Conservation (phyloP, 768 basidiomycete species). For the Trametes cinnabarina region DNA sequence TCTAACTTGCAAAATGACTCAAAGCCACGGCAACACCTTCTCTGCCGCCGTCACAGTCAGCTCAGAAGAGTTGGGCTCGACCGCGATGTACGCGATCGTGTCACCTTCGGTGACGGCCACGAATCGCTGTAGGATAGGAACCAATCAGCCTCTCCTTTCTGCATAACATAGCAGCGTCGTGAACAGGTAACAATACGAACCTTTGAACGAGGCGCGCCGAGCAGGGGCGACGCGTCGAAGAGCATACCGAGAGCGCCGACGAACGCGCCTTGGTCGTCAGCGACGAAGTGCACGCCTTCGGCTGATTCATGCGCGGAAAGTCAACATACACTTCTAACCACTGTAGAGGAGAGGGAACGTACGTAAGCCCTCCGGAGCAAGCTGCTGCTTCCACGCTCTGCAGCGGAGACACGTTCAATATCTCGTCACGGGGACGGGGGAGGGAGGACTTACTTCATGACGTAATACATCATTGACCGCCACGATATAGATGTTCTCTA, state of each 20-base stretch:
- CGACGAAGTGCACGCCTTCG: constrained; percentile 36
- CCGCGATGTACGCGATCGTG: constrained; percentile 57
- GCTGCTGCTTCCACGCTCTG: constrained; percentile 66
- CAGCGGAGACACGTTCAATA: neutral
- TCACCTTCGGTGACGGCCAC: constrained; percentile 68
- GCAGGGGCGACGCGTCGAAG: constrained; percentile 48
- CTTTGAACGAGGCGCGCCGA: constrained; percentile 68
- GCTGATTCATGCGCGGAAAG: constrained; percentile 17
- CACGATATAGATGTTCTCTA: constrained; percentile 68
- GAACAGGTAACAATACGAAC: constrained; percentile 22
- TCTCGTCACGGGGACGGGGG: too few species aligned
- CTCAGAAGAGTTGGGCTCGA: constrained; percentile 39
- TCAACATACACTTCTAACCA: constrained; percentile 29
- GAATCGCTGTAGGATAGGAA: constrained; percentile 46
- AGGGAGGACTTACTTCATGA: constrained; percentile 40
- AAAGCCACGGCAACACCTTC: constrained; percentile 36
- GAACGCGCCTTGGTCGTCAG: constrained; percentile 57
- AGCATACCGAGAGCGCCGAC: constrained; percentile 41
- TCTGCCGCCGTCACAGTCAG: constrained; percentile 45
- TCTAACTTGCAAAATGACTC: neutral
- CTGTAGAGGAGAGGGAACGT: constrained; percentile 20
- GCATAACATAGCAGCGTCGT: neutral
- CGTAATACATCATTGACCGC: constrained; percentile 79
- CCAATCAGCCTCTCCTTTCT: neutral
- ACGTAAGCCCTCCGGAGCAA: constrained; percentile 59